A percentile compares a stretch with the other conserved stretches of the same genome.
phyloP scores from a whole-genome alignment of 1,139 yeast genomes.

The Sugiyamaella grinbergsii region DNA sequence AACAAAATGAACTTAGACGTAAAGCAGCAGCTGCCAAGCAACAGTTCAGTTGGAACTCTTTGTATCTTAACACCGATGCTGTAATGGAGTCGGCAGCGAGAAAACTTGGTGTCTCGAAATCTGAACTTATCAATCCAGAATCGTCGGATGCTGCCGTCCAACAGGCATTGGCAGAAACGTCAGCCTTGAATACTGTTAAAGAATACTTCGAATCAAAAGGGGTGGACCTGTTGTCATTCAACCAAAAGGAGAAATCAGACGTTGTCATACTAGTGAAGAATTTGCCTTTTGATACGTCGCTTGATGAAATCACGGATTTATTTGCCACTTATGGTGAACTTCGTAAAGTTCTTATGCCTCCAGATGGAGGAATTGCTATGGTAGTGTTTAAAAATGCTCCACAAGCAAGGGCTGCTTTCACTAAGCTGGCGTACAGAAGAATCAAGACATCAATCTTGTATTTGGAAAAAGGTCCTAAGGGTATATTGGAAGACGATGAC shows the following conservation, averaged over 20 bases:
- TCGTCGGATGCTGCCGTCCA: conserved; percentile 90
- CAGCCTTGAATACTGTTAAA: conserved; percentile 88
- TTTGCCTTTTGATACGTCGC: conserved; percentile 82
- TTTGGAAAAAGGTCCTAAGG: conserved; percentile 91
- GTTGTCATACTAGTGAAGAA: conserved; percentile 80
- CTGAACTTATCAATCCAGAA: conserved; percentile 84
- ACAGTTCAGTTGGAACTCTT: conserved; percentile 93
- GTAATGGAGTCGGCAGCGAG: conserved; percentile 87
- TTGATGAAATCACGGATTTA: conserved; percentile 77
- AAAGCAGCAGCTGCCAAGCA: conserved; percentile 81
- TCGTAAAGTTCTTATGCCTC: conserved; percentile 86
- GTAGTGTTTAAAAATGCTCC: conserved; percentile 87
- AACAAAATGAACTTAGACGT: conserved; percentile 80
- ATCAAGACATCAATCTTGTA: conserved; percentile 84
- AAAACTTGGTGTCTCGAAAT: conserved; percentile 77
- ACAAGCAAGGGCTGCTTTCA: conserved; percentile 85
- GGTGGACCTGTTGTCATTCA: conserved; percentile 76
- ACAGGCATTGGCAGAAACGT: conserved; percentile 97
- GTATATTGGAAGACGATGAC: conserved; percentile 54
- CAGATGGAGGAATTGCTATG: conserved; percentile 94
- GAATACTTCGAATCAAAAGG: conserved; percentile 82
- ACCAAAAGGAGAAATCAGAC: conserved; percentile 76
- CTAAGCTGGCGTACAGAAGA: conserved; percentile 82
- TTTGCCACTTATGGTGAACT: conserved; percentile 80
- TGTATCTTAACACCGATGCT: conserved; percentile 88